Percentiles rank a stretch among this genome's conserved stretches.
Evolutionary conservation across 495 filamentous ascomycete species (phyloP).

Genomic region (Talaromyces wortmannii): DNA sequence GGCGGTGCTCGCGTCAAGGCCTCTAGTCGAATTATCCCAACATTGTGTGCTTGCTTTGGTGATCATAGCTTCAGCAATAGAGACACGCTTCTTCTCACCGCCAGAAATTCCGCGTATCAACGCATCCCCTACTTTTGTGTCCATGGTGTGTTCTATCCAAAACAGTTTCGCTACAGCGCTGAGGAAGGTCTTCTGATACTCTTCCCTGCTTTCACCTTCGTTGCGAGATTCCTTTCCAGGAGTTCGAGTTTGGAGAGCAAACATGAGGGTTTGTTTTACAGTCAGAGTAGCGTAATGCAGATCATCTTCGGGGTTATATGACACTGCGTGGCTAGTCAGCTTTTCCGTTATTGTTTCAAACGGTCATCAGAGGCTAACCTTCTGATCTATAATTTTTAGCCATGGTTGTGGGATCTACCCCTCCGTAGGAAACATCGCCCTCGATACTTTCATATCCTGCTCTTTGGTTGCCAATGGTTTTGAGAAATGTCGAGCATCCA

Average conservation of each 20-base stretch:
- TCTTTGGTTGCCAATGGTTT: constrained; percentile 60
- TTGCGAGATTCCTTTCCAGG: constrained; percentile 56
- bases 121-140: constrained; percentile 63
- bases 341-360: not conserved
- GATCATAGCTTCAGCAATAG: constrained; percentile 62
- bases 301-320: constrained; percentile 69
- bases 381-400: constrained; percentile 59
- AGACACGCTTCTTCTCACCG: constrained; percentile 68
- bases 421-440: constrained; percentile 61
- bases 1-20: constrained; percentile 63
- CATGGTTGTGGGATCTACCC: constrained; percentile 53
- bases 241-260: constrained; percentile 63
- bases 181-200: constrained; percentile 62
- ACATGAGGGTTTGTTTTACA: constrained; percentile 62
- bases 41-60: constrained; percentile 57
- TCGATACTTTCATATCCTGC: constrained; percentile 54
- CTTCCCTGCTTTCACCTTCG: constrained; percentile 48
- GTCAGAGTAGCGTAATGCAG: constrained; percentile 69
- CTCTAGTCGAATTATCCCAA: constrained; percentile 65
- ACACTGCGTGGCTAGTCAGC: constrained; percentile 20
- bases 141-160: constrained; percentile 64
- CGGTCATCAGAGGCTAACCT: constrained; percentile 13
- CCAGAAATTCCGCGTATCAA: constrained; percentile 62
- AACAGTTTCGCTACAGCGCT: constrained; percentile 70
- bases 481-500: constrained; percentile 68